Conservation (phyloP, 2,329 filamentous ascomycete species). For the Ascosphaera acerosa region DNA sequence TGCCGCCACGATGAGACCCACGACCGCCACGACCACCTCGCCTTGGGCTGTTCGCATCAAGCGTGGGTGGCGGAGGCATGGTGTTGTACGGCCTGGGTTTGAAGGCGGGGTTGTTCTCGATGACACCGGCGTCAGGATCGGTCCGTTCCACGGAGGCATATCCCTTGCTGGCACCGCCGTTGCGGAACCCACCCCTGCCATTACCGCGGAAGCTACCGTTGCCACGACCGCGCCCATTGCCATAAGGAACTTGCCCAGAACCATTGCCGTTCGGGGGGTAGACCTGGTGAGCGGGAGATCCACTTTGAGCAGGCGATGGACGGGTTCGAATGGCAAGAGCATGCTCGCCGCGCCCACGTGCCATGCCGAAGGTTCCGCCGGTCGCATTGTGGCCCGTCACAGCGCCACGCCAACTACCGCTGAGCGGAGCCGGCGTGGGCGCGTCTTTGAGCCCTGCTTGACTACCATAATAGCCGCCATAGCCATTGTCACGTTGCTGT, state of each 20-base stretch:
- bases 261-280: not conserved
- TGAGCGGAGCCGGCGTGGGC: slow-evolving; percentile 29
- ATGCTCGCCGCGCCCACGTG: slow-evolving; percentile 14
- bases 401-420: slow-evolving; percentile 32
- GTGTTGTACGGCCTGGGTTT: slow-evolving; percentile 23
- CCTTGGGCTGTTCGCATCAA: slow-evolving; percentile 10
- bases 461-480: slow-evolving; percentile 30
- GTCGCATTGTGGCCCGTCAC: slow-evolving; percentile 22
- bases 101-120: slow-evolving; percentile 27
- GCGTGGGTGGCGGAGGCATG: slow-evolving; percentile 18
- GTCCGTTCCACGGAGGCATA: slow-evolving; percentile 18
- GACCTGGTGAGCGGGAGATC: not conserved
- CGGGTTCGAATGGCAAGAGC: slow-evolving; percentile 8
- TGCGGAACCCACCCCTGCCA: slow-evolving; percentile 1
- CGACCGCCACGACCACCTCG: slow-evolving; percentile 8
- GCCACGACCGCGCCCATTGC: not conserved
- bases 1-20: slow-evolving; percentile 2
- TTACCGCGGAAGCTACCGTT: slow-evolving; percentile 1
- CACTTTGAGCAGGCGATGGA: too few species aligned
- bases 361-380: slow-evolving; percentile 9
- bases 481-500: slow-evolving; percentile 30
- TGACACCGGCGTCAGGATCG: slow-evolving; percentile 24
- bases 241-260: not conserved
- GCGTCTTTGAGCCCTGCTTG: slow-evolving; percentile 35
- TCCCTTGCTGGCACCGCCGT: slow-evolving; percentile 6